Evolutionary conservation across 1,284 basidiomycete genomes (phyloP).

Genomic region (Ceratobasidium sp.): DNA sequence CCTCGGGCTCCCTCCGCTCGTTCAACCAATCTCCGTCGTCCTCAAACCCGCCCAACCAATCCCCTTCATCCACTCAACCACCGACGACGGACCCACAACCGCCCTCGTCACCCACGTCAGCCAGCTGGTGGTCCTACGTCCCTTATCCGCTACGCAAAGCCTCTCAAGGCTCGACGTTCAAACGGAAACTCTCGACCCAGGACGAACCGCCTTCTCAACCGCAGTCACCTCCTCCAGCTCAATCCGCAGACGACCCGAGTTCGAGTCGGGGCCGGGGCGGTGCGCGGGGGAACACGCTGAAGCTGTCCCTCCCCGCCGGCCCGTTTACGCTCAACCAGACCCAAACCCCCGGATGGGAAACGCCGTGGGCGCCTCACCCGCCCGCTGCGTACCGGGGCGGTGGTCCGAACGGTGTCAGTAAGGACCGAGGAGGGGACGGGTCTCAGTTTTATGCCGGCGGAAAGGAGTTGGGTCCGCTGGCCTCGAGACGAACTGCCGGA

Average conservation of each 20-base stretch:
- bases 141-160: slow-evolving; percentile 52
- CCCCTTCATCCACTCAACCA: slow-evolving; percentile 56
- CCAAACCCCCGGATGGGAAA: slow-evolving; percentile 74
- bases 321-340: slow-evolving; percentile 70
- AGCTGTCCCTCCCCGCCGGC: slow-evolving; percentile 50
- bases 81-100: not conserved
- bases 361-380: slow-evolving; percentile 71
- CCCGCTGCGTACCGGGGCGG: slow-evolving; percentile 50
- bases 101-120: not conserved
- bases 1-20: slow-evolving; percentile 45
- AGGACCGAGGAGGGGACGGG: slow-evolving; percentile 57
- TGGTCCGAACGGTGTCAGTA: slow-evolving; percentile 49
- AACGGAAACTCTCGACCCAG: slow-evolving; percentile 48
- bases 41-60: slow-evolving; percentile 52
- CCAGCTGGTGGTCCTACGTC: slow-evolving; percentile 35
- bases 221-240: too few species aligned
- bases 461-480: slow-evolving; percentile 57
- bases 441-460: slow-evolving; percentile 52
- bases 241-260: slow-evolving; percentile 9
- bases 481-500: slow-evolving; percentile 52
- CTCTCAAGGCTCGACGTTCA: slow-evolving; percentile 39
- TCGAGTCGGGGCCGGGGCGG: slow-evolving; percentile 35
- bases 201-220: not conserved
- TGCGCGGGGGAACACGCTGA: slow-evolving; percentile 52
- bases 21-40: slow-evolving; percentile 48